Conservation (phyloP, 306 rosid genomes). For the Lathyrus tuberosus region DNA sequence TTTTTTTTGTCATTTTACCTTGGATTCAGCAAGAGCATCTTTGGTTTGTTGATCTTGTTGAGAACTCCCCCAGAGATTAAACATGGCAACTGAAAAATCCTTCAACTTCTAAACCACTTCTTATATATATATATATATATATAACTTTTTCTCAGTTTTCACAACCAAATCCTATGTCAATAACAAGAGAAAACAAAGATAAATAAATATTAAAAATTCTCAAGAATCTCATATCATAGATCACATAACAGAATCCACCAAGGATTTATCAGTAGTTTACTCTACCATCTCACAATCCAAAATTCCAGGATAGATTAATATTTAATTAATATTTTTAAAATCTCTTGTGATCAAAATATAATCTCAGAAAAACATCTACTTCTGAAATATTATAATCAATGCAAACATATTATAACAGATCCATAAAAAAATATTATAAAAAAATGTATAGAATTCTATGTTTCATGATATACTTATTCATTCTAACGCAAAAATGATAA, state of each 20-base stretch:
- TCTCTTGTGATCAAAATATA: no score
- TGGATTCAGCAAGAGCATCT: slow-evolving; percentile 43
- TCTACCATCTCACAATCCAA: not conserved
- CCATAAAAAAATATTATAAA: not conserved
- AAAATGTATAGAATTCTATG: slow-evolving; percentile 8
- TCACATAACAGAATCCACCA: not conserved
- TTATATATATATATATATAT: slow-evolving; percentile 12
- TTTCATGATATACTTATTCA: not conserved
- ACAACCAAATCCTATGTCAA: slow-evolving; percentile 29
- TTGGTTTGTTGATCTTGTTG: slow-evolving; percentile 38
- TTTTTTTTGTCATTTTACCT: slow-evolving; percentile 34
- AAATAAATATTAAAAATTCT: slow-evolving; percentile 6
- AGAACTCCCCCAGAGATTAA: slow-evolving; percentile 44
- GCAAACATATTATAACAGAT: slow-evolving; percentile 19
- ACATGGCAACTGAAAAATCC: slow-evolving; percentile 43
- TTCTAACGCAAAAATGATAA: not conserved
- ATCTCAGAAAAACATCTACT: not conserved
- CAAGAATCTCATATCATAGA: slow-evolving; percentile 13
- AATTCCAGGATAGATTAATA: not conserved
- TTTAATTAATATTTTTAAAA: no score
- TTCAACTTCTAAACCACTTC: slow-evolving; percentile 16
- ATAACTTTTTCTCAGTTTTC: slow-evolving; percentile 12
- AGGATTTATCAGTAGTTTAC: not conserved
- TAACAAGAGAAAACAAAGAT: slow-evolving; percentile 5
- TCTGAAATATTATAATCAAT: not conserved